Conservation (phyloP, 352 stramenopile genomes). For the Phytophthora macrochlamydospora region DNA sequence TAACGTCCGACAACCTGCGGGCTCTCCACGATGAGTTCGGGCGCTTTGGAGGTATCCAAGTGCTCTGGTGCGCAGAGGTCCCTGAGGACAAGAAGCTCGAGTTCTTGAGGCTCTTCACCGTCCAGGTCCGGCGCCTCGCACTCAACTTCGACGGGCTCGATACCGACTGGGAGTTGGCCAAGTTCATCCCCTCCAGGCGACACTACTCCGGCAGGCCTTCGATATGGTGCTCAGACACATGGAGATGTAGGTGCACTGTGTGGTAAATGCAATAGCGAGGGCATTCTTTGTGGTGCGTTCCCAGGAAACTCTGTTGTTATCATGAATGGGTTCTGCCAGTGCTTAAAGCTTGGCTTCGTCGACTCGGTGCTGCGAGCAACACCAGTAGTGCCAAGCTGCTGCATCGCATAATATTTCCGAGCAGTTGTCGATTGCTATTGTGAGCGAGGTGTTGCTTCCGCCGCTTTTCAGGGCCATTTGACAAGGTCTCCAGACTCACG, state of each 20-base stretch:
- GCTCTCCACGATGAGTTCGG: not conserved
- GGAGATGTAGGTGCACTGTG: not conserved
- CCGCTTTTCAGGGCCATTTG: not conserved
- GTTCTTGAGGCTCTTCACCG: not conserved
- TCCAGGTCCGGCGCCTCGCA: not conserved
- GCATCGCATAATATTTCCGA: no score
- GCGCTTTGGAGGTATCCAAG: not conserved
- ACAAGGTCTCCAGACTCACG: not conserved
- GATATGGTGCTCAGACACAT: not conserved
- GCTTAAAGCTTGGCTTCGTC: not conserved
- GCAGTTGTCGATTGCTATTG: conserved; percentile 4
- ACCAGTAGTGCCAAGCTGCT: no score
- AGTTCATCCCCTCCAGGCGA: not conserved
- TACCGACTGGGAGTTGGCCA: not conserved
- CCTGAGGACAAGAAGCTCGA: not conserved
- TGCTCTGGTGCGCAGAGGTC: not conserved
- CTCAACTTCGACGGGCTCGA: not conserved
- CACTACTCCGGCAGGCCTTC: not conserved
- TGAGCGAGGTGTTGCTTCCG: conserved; percentile 1
- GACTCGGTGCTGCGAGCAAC: no score
- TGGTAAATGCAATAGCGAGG: no score
- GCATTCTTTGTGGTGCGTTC: no score
- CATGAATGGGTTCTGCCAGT: not conserved
- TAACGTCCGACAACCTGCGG: not conserved
- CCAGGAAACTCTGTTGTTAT: no score